These are phyloP conservation scores for Cicer judaicum DNA, from an alignment of 306 rosid species.

Conservation along the genomic window DNA sequence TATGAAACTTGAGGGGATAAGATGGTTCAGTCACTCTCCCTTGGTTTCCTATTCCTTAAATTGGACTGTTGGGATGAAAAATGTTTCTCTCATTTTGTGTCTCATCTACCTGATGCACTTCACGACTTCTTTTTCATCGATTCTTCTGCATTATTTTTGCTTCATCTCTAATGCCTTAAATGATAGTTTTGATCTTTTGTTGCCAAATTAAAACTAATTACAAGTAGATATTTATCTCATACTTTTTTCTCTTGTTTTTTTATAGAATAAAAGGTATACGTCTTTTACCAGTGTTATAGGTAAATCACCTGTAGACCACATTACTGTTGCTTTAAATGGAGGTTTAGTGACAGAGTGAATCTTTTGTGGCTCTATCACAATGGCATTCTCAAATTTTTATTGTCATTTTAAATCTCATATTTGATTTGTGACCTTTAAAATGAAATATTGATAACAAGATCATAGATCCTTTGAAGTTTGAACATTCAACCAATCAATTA, in stretches of 20 bases:
- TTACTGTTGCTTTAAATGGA: constrained; percentile 28
- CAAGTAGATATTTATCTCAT: constrained; percentile 21
- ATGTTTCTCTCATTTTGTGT: constrained; percentile 28
- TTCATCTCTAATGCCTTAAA: constrained; percentile 13
- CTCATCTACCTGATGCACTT: constrained; percentile 29
- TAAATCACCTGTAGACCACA: constrained; percentile 2
- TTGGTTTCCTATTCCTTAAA: constrained; percentile 23
- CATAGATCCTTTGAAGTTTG: constrained; percentile 22
- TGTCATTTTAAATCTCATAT: not conserved
- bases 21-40: constrained; percentile 31
- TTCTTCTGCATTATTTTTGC: constrained; percentile 35
- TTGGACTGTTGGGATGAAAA: constrained; percentile 24
- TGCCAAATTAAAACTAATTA: constrained; percentile 15
- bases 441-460: not conserved
- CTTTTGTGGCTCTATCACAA: not conserved
- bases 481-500: constrained; percentile 3
- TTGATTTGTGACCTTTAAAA: constrained; percentile 13
- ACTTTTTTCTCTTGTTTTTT: constrained; percentile 21
- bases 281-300: constrained; percentile 11
- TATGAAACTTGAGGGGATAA: constrained; percentile 33
- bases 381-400: constrained; percentile 7
- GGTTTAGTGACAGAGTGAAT: constrained; percentile 4
- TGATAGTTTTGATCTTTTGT: constrained; percentile 23
- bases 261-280: not conserved
- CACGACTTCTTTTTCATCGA: constrained; percentile 13